Conservation (phyloP, 345 rosid genomes). For the Bruguiera sexangula region DNA sequence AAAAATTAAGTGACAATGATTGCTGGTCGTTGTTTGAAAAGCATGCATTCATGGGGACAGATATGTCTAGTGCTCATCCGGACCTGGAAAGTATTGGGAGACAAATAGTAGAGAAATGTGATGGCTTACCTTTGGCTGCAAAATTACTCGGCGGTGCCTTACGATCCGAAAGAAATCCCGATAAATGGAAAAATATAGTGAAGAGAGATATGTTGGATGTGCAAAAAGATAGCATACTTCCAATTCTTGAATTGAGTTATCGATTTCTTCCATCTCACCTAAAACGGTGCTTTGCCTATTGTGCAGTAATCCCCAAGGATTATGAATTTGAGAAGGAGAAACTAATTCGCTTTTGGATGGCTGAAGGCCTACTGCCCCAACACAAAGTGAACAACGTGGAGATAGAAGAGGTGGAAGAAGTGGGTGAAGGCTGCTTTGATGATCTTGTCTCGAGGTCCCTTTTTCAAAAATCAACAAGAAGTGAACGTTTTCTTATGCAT, state of each 20-base stretch:
- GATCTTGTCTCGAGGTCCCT: constrained; percentile 6
- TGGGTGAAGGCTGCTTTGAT: constrained; percentile 5
- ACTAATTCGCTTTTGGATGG: constrained; percentile 7
- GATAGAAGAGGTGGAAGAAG: neutral
- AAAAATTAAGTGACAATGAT: constrained; percentile 8
- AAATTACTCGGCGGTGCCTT: constrained; percentile 1
- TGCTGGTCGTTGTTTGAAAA: constrained; percentile 7
- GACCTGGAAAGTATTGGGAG: constrained; percentile 1
- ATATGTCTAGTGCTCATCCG: too few relatives aligned
- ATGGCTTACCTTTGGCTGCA: constrained; percentile 9
- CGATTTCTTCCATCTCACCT: constrained; percentile 23
- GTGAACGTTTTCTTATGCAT: constrained; percentile 28
- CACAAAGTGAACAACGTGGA: neutral
- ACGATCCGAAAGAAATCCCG: neutral
- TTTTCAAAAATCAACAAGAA: neutral
- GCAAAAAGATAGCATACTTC: neutral
- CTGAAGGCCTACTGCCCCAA: neutral
- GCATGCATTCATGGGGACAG: neutral
- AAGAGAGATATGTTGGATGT: constrained; percentile 3
- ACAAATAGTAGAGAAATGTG: constrained; percentile 1
- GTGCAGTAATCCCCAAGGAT: constrained; percentile 13
- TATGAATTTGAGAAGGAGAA: neutral
- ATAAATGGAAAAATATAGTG: constrained; percentile 5
- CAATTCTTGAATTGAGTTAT: constrained; percentile 17
- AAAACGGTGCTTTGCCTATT: constrained; percentile 10